Base-by-base conservation (phyloP, 2,329 filamentous ascomycete species). In the Sclerotinia spermophila region DNA sequence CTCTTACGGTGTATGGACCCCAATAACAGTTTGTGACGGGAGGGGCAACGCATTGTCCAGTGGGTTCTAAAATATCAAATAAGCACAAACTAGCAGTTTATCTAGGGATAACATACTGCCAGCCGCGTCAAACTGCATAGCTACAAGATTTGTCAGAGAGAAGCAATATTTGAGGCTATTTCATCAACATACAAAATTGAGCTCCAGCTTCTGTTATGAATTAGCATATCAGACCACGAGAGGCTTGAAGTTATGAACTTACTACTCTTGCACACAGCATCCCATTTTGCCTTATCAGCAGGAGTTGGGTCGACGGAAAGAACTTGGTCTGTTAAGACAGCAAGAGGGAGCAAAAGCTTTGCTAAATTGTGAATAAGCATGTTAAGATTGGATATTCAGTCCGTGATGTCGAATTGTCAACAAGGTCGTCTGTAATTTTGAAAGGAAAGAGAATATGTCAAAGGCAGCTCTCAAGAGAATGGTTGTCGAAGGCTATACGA, bases 231-330 rank as follows among this genome's bases (percentile, higher is more conserved):
- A 30, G 10, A 40, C 3, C 5, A 13, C 55, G 2, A 6, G 17
- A 53, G 51, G 10, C 2, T 30, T 27, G n/a, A 24, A n/a, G n/a
- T 30, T 15, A 42, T 21, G 10, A 40, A 40, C 62, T 66, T 53
- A 66, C 62, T 66, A 40, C 55, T 45, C n/a, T 66, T 66, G 45
- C 62, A 66, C 15, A 66, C 45, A 3, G 62, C 62, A 40, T 66
- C 45, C 62, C 62, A 66, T 40, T 66, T 66, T 4, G 62, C 45
- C 8, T 66, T 66, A 5, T 66, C 62, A 30, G 62, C 62, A 53
- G 62, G 33, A 64, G 61, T 64, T 44, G 61, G 61, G 17, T 51
- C 61, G 15, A 64, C 61, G 35, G 62, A 45, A 55, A 66, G 51
- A 19, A 66, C 62, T 38, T 66, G 45, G 30, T n/a, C 17, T 42